Conservation (phyloP, 129 eudicot species). For the Calendula officinalis region DNA sequence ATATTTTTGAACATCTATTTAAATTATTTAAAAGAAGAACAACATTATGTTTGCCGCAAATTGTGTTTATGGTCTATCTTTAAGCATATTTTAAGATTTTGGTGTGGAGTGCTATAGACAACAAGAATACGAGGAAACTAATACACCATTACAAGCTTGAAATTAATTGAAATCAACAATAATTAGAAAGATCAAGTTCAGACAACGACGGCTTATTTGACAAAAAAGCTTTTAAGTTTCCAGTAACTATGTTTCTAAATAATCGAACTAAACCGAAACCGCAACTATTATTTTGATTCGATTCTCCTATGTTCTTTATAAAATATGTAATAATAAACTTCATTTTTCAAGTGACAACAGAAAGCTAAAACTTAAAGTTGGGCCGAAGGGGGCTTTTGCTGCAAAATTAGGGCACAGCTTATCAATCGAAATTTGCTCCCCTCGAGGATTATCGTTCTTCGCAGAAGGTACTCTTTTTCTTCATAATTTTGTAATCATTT, state of each 20-base stretch:
- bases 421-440: conserved; percentile 15
- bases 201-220: conserved; percentile 50
- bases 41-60: too few species aligned
- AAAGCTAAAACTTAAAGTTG: conserved; percentile 18
- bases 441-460: conserved; percentile 8
- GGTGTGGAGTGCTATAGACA: background rate
- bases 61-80: too few species aligned
- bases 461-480: conserved; percentile 19
- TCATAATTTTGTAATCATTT: background rate
- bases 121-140: background rate
- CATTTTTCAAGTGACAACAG: background rate
- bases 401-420: conserved; percentile 46
- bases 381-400: conserved; percentile 26
- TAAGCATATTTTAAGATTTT: too few species aligned
- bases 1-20: too few species aligned
- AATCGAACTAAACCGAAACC: conserved; percentile 12
- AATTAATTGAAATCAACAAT: background rate
- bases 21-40: too few species aligned
- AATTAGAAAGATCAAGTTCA: conserved; percentile 32
- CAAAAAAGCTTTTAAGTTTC: conserved; percentile 54
- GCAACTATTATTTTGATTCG: background rate
- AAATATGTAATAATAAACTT: too few species aligned
- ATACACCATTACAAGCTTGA: background rate
- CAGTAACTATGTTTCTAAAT: conserved; percentile 30
- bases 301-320: too few species aligned